Conservation (phyloP, 1,139 yeast species). For the Suhomyces choctaworum region DNA sequence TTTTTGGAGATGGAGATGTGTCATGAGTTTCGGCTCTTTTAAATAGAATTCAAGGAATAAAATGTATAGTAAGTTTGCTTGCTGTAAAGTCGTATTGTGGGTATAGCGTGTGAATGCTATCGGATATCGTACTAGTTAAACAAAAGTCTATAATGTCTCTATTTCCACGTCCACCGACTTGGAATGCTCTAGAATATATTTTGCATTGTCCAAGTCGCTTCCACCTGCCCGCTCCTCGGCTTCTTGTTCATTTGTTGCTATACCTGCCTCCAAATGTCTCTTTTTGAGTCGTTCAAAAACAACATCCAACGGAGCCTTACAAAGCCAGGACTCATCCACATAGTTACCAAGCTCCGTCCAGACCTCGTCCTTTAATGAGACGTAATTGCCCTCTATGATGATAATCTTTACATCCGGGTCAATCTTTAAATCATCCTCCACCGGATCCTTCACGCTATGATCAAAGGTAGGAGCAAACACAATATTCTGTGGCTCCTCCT, state of each 20-base stretch:
- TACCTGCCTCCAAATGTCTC: conserved; percentile 73
- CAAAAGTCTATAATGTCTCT: background rate
- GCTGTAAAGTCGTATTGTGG: background rate
- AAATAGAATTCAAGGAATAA: no score
- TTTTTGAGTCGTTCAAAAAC: conserved; percentile 41
- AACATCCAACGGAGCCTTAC: conserved; percentile 43
- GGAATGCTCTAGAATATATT: conserved; percentile 49
- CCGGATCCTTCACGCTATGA: conserved; percentile 70
- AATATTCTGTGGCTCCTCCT: conserved; percentile 19
- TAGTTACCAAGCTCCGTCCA: conserved; percentile 49
- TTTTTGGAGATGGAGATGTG: no score
- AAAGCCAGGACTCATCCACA: conserved; percentile 48
- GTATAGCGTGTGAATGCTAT: background rate
- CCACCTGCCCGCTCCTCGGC: conserved; percentile 64
- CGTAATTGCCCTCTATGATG: conserved; percentile 66
- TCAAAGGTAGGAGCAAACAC: conserved; percentile 70
- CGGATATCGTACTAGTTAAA: background rate
- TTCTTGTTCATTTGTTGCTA: conserved; percentile 53
- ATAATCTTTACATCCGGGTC: conserved; percentile 48
- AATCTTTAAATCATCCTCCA: conserved; percentile 49
- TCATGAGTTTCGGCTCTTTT: no score
- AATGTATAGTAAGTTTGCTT: no score
- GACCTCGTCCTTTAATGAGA: conserved; percentile 47
- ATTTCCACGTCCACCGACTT: conserved; percentile 7
- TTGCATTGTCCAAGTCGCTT: conserved; percentile 73